Evolutionary conservation across 1,284 basidiomycete species (phyloP), one percentile per base, ranked within the genome.

Genomic region (Vanrija sp.): DNA sequence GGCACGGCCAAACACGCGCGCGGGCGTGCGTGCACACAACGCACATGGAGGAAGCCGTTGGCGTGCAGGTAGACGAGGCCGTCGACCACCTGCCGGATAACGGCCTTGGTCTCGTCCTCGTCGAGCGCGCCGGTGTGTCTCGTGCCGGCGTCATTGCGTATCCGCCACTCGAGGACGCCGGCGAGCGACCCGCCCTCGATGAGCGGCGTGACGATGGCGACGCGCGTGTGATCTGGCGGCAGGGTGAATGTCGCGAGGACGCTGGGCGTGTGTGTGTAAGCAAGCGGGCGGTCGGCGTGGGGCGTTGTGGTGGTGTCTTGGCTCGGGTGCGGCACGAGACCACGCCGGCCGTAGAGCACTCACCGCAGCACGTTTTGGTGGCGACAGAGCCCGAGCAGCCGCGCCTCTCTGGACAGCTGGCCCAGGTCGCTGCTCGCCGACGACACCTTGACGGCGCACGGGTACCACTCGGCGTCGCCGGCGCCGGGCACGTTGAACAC

Each of bases 1-100:
- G 45, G 27, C 20, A 41, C n/a, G 25, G 2, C 31, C 31, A 41
- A 41, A 41, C 19, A 31, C 31, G n/a, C n/a, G n/a, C n/a, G 31
- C 41, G 23, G 19, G 20, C 27, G 44, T 22, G 44, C 36, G 36
- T 38, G 45, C 45, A 19, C 38, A 20, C 38, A 41, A 41, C 72
- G 55, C 41, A 72, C 72, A 71, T 98, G 94, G 48, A 98, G 92
- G 70, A 96, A 88, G 12, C 86, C 85, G 36, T 87, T 85, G 67
- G 85, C 87, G 77, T 98, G 94, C 19, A 98, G 84, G 71, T 93
- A 95, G 63, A 77, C 82, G 57, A 98, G 81, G 7, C 85, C 94
- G 49, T 86, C 79, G 56, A 96, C 83, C 15, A 93, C 88, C 75
- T 98, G 96, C 36, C 92, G 84, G 39, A 86, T 81, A 6, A 71